Evolutionary conservation across 805 yeast genomes (phyloP).

Genomic region (Starmerella bombicola): DNA sequence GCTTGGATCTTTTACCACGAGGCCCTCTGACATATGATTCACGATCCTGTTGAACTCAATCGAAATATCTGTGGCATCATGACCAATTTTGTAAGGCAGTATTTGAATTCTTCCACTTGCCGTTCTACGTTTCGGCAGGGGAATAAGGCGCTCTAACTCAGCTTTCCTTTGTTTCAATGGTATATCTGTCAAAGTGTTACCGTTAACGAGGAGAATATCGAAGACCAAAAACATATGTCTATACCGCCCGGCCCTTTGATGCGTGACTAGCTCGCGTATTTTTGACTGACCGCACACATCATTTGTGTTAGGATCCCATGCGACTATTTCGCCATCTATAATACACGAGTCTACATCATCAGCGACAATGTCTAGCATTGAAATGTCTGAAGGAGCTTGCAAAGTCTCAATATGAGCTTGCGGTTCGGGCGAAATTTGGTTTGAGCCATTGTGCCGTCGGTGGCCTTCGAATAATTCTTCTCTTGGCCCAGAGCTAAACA

Average conservation of each 20-base stretch:
- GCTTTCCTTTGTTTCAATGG: constrained; percentile 47
- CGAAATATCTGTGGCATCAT: constrained; percentile 42
- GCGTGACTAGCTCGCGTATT: constrained; percentile 51
- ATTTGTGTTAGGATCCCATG: constrained; percentile 50
- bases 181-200: constrained; percentile 41
- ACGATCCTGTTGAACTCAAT: constrained; percentile 47
- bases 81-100: constrained; percentile 31
- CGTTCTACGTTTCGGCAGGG: constrained; percentile 24
- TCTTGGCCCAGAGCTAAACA: not conserved
- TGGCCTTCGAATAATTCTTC: not conserved
- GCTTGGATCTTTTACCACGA: constrained; percentile 55
- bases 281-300: constrained; percentile 66
- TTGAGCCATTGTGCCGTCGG: not conserved
- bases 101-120: constrained; percentile 20
- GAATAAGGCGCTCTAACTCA: constrained; percentile 37
- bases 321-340: constrained; percentile 89
- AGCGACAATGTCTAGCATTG: constrained; percentile 12
- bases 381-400: constrained; percentile 15
- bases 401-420: not conserved
- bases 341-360: constrained; percentile 32
- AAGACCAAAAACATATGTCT: constrained; percentile 39
- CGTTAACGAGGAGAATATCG: constrained; percentile 65
- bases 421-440: not conserved
- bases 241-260: constrained; percentile 26
- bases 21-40: constrained; percentile 58